phyloP scores from a whole-genome alignment of 179 eudicot species.

The Heliamphora pulchella region DNA sequence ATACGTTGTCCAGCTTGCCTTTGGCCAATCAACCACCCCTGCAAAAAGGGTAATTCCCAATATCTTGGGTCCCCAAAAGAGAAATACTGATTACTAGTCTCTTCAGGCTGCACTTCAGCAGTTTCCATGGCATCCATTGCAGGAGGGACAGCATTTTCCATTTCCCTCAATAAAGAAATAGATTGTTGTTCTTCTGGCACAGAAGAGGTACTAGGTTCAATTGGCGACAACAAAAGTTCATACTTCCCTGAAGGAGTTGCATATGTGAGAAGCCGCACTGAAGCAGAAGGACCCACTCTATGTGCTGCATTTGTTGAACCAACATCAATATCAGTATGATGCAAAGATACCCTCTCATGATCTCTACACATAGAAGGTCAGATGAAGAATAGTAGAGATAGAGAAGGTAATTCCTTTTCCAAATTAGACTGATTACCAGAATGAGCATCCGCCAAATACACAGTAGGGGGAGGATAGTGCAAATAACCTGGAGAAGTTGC shows the following conservation, averaged over 20 bases:
- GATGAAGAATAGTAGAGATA: slow-evolving; percentile 55
- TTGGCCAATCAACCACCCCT: slow-evolving; percentile 97
- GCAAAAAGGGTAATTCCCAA: slow-evolving; percentile 92
- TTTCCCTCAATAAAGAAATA: slow-evolving; percentile 35
- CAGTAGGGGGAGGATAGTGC: slow-evolving; percentile 85
- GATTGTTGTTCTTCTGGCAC: slow-evolving; percentile 38
- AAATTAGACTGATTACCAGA: slow-evolving; percentile 42
- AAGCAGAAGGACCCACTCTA: slow-evolving; percentile 54
- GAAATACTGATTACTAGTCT: slow-evolving; percentile 51
- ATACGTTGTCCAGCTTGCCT: slow-evolving; percentile 80
- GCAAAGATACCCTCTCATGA: slow-evolving; percentile 40
- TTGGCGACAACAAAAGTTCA: slow-evolving; percentile 77
- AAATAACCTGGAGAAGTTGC: slow-evolving; percentile 88
- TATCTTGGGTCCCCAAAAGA: slow-evolving; percentile 67
- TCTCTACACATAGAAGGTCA: slow-evolving; percentile 58
- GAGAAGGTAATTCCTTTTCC: slow-evolving; percentile 44
- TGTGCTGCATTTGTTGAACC: slow-evolving; percentile 39
- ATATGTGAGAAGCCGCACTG: slow-evolving; percentile 82
- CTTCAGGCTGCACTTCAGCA: slow-evolving; percentile 57
- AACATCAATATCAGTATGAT: slow-evolving; percentile 38
- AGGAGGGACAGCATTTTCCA: slow-evolving; percentile 36
- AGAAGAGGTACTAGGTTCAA: slow-evolving; percentile 42
- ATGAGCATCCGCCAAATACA: slow-evolving; percentile 69
- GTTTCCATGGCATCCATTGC: slow-evolving; percentile 55
- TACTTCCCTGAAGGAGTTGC: slow-evolving; percentile 94